Percentiles rank a stretch among this genome's conserved stretches.
These are phyloP conservation scores for Santalum album DNA, from an alignment of 164 flowering plant species.

Conservation along the genomic window DNA sequence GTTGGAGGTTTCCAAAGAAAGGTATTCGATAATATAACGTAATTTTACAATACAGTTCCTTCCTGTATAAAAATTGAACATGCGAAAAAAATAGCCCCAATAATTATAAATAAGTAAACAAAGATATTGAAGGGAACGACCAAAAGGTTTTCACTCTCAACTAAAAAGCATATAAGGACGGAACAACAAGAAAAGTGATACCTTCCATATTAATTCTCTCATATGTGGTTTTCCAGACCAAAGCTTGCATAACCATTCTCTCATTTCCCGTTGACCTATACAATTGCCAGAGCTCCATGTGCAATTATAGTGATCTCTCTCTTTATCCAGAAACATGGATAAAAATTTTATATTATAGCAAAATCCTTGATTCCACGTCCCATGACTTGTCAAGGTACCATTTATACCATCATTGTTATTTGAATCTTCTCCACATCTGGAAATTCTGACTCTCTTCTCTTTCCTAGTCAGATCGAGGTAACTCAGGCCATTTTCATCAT, in stretches of 20 bases:
- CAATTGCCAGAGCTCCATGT: constrained; percentile 70
- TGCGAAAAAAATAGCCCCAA: too few species aligned
- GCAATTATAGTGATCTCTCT: constrained; percentile 79
- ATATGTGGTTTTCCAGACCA: constrained; percentile 68
- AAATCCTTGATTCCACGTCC: constrained; percentile 27
- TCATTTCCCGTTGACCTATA: constrained; percentile 83
- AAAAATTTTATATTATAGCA: constrained; percentile 63
- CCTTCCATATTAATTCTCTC: constrained; percentile 92
- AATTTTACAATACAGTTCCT: too few species aligned
- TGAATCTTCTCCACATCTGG: constrained; percentile 13
- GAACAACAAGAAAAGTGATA: constrained; percentile 13
- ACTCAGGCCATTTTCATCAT: constrained; percentile 21
- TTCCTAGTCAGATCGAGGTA: constrained; percentile 33
- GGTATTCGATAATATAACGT: too few species aligned
- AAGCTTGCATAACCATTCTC: constrained; percentile 86
- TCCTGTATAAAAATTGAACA: too few species aligned
- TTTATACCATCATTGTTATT: constrained; percentile 13
- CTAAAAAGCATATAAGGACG: background rate
- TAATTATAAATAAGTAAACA: background rate
- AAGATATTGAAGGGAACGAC: background rate
- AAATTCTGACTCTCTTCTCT: constrained; percentile 47
- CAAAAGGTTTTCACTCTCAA: background rate
- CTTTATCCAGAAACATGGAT: constrained; percentile 59
- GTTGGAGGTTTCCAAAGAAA: too few species aligned
- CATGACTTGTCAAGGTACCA: constrained; percentile 19